Conservation (phyloP, 2,329 filamentous ascomycete species). For the Sclerotinia glacialis region DNA sequence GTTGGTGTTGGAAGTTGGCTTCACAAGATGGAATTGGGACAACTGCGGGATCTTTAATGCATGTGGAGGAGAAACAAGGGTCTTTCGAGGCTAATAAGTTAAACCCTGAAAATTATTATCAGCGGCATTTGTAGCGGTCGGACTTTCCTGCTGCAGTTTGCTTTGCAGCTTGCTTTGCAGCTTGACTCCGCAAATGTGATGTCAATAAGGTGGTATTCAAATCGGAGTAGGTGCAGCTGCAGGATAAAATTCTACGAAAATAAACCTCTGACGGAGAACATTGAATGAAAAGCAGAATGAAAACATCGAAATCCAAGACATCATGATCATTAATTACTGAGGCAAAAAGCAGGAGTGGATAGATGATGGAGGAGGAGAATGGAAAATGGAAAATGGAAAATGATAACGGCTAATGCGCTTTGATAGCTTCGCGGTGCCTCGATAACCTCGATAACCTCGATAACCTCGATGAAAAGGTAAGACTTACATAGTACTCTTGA, state of each 20-base stretch:
- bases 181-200: no score
- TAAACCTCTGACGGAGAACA: neutral
- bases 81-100: neutral
- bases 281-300: neutral
- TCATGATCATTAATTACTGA: neutral
- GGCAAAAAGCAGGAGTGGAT: neutral
- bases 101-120: neutral
- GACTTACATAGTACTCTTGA: neutral
- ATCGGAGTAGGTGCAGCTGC: neutral
- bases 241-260: neutral
- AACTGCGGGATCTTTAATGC: neutral
- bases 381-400: neutral
- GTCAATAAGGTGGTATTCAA: neutral
- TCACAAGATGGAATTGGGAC: neutral
- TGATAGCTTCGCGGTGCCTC: neutral
- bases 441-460: slow-evolving; percentile 7
- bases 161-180: neutral
- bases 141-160: slow-evolving; percentile 6
- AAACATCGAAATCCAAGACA: neutral
- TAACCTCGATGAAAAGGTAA: neutral
- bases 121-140: slow-evolving; percentile 4
- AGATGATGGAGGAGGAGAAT: neutral
- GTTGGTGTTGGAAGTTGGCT: slow-evolving; percentile 12
- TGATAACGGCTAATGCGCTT: slow-evolving; percentile 10
- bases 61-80: slow-evolving; percentile 18